Evolutionary conservation across 371 early-diverging fungal species (phyloP), one percentile per base, ranked within the genome.

Genomic region (Entomophthora muscae): DNA sequence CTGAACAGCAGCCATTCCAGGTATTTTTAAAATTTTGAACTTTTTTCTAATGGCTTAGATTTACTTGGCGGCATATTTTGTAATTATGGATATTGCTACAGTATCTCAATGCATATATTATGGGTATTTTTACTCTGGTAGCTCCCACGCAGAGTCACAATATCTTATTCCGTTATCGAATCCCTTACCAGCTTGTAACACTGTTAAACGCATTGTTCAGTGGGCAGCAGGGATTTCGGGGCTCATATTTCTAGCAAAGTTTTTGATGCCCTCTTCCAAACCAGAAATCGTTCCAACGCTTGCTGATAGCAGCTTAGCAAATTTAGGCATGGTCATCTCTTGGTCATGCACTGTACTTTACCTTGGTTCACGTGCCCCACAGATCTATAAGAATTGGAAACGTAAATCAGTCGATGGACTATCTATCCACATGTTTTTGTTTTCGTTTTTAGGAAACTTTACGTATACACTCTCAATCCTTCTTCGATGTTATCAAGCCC

Each of bases 1-100:
- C 86, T 10, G 66, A 76, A 1, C 87, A 87, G 66, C 75, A 82
- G 32, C 79, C 82, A 22, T 87, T 87, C 64, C 89, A 88, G 72
- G 73, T 80, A 57, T 29, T 32, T 57, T 57, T 61, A 27, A 12
- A 10, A n/a, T 30, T 55, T 53, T 55, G 13, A 5, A 53, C 57
- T 30, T 26, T 26, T 28, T 23, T 29, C 13, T 31, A 10, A 30
- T 28, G 24, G 42, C 24, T 42, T 22, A 75, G 75, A 66, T 71
- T 3, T 75, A 75, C 53, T 70, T 80, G 52, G 79, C 81, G 1
- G 63, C 61, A 22, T 80, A 82, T 65, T 82, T 79, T 69, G 76
- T 76, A 29, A 56, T 72, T 21, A 70, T 77, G 27, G 81, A 81
- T 55, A 53, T 70, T n/a, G 61, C 66, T 2, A 71, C 80, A 29